Conservation (phyloP, 2,329 filamentous ascomycete species). For the Ophiostoma pallidulum region DNA sequence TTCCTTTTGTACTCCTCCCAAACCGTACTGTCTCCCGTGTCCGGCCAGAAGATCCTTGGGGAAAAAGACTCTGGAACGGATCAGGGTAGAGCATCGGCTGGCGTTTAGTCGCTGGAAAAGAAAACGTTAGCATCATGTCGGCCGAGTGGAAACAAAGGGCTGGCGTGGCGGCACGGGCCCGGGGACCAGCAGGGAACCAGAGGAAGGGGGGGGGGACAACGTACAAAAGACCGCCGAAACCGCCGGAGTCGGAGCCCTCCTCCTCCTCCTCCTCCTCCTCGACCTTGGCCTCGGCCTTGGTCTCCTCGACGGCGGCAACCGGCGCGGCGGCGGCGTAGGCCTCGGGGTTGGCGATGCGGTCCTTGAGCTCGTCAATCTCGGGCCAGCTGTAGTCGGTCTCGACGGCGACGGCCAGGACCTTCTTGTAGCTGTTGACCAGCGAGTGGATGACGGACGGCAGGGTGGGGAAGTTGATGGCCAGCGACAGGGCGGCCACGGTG, state of each 20-base stretch:
- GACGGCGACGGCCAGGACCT: slow-evolving; percentile 78
- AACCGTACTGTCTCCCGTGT: no score
- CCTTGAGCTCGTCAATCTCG: slow-evolving; percentile 95
- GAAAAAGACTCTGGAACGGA: background rate
- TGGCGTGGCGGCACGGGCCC: no score
- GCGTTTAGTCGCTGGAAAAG: slow-evolving; percentile 15
- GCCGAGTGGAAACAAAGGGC: no score
- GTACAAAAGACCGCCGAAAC: slow-evolving; percentile 71
- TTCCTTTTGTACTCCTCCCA: no score
- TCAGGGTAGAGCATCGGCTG: background rate
- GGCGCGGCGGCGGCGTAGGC: slow-evolving; percentile 83
- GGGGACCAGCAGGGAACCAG: no score
- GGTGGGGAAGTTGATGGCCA: slow-evolving; percentile 91
- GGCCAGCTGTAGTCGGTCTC: slow-evolving; percentile 90
- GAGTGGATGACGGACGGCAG: slow-evolving; percentile 95
- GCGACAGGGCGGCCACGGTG: slow-evolving; percentile 82
- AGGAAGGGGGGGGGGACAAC: background rate
- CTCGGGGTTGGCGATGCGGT: slow-evolving; percentile 98
- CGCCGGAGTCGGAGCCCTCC: slow-evolving; percentile 57
- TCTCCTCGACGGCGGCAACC: slow-evolving; percentile 45
- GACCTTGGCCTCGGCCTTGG: slow-evolving; percentile 46
- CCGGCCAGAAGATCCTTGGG: no score
- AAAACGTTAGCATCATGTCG: no score
- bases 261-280: slow-evolving; percentile 59
- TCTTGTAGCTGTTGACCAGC: slow-evolving; percentile 97